phyloP scores from a whole-genome alignment of 352 stramenopile genomes.

The Pythium coloratum region DNA sequence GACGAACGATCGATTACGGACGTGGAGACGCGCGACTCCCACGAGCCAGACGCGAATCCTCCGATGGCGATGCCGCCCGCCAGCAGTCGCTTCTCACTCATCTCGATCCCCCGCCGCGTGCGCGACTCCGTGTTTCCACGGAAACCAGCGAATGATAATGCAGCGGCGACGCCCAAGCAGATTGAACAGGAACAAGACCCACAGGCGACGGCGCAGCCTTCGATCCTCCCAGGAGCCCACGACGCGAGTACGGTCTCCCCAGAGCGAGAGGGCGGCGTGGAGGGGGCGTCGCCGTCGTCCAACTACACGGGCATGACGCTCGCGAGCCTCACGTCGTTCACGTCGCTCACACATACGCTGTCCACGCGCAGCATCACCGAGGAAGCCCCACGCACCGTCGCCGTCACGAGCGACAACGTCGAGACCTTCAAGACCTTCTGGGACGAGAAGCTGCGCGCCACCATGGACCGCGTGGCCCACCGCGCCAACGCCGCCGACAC shows the following conservation, averaged over 20 bases:
- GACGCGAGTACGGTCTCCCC: conserved; percentile 3
- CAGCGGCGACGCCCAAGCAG: neutral
- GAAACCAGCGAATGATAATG: conserved; percentile 3
- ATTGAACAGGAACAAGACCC: neutral
- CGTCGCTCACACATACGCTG: conserved; percentile 21
- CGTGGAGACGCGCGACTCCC: conserved; percentile 5
- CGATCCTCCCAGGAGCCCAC: neutral
- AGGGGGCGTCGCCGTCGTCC: conserved; percentile 14
- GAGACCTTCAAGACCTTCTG: conserved; percentile 79
- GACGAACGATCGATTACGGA: conserved; percentile 12
- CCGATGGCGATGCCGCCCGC: neutral
- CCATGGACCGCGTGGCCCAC: conserved; percentile 55
- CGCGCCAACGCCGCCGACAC: conserved; percentile 26
- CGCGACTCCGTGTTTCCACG: conserved; percentile 25
- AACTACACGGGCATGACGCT: conserved; percentile 16
- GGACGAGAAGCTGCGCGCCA: conserved; percentile 70
- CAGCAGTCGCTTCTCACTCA: conserved; percentile 19
- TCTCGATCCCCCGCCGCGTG: conserved; percentile 26
- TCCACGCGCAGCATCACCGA: conserved; percentile 15
- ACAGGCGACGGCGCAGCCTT: too few relatives aligned
- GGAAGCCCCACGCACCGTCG: neutral
- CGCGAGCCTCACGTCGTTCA: conserved; percentile 24
- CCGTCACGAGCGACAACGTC: conserved; percentile 31
- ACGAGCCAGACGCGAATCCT: neutral
- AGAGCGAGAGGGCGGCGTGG: conserved; percentile 8